Percentiles rank a stretch among this genome's conserved stretches.
phyloP scores from a whole-genome alignment of 345 rosid species.

The Boechera divaricarpa region DNA sequence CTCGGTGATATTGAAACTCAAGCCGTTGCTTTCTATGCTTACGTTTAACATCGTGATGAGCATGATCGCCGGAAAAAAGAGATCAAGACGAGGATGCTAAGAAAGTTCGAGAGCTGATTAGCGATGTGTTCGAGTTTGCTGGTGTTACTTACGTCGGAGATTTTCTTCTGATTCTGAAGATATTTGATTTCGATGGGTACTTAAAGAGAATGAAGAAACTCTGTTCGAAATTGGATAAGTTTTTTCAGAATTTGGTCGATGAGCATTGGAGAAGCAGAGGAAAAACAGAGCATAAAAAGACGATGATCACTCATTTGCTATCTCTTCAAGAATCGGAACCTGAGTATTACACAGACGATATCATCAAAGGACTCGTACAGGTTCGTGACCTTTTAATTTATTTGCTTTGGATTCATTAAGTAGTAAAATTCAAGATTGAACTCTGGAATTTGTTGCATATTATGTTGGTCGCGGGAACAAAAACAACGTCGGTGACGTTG shows the following conservation, averaged over 20 bases:
- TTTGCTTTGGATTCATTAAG: background rate
- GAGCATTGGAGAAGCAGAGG: conserved; percentile 37
- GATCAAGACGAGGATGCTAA: conserved; percentile 42
- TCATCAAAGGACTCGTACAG: conserved; percentile 54
- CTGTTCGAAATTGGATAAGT: conserved; percentile 37
- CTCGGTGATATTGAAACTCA: background rate
- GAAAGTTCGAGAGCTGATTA: conserved; percentile 45
- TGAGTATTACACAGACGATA: conserved; percentile 52
- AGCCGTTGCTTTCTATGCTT: conserved; percentile 38
- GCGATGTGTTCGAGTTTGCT: conserved; percentile 24
- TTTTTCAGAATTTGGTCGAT: conserved; percentile 55
- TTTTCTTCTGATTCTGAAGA: conserved; percentile 49
- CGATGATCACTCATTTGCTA: conserved; percentile 57
- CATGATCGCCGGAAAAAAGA: conserved; percentile 49
- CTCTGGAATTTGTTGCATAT: background rate
- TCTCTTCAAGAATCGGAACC: conserved; percentile 51
- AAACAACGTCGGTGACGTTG: conserved; percentile 20
- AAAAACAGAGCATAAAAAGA: conserved; percentile 28
- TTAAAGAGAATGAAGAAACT: conserved; percentile 39
- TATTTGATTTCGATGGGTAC: conserved; percentile 42
- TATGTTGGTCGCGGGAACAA: conserved; percentile 22
- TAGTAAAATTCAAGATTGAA: background rate
- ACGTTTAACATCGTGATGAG: conserved; percentile 47
- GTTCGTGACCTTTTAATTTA: conserved; percentile 10
- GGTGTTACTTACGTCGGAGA: conserved; percentile 49